These are phyloP conservation scores for Oxyria digyna DNA, from an alignment of 148 eudicot species.

Conservation along the genomic window DNA sequence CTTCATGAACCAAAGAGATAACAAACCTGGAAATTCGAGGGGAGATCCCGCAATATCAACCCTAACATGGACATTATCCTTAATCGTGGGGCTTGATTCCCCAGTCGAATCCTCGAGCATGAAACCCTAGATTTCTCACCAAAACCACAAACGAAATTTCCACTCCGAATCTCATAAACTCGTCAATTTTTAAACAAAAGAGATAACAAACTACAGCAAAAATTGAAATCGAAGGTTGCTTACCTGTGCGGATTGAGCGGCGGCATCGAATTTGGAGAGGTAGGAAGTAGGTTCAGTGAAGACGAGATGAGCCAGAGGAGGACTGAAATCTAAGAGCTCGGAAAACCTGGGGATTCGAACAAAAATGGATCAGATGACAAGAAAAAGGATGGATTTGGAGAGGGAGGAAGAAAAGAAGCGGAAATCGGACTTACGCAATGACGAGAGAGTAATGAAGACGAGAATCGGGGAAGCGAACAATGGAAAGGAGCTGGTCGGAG, in stretches of 20 bases:
- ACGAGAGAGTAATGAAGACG: conserved; percentile 83
- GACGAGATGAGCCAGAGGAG: conserved; percentile 35
- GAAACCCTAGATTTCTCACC: conserved; percentile 23
- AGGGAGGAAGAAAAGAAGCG: background rate
- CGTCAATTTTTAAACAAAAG: background rate
- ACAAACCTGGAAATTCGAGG: conserved; percentile 62
- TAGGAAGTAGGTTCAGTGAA: conserved; percentile 36
- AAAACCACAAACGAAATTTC: background rate
- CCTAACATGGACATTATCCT: conserved; percentile 72
- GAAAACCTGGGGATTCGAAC: conserved; percentile 40
- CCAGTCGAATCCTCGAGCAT: conserved; percentile 29
- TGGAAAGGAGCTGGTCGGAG: conserved; percentile 44
- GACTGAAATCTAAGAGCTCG: conserved; percentile 53
- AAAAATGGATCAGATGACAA: background rate
- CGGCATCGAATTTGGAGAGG: conserved; percentile 49
- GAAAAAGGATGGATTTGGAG: background rate
- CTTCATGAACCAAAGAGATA: background rate
- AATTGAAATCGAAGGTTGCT: background rate
- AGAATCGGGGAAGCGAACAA: conserved; percentile 51
- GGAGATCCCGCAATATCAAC: conserved; percentile 62
- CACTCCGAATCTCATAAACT: background rate
- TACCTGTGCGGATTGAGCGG: conserved; percentile 75
- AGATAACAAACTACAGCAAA: background rate
- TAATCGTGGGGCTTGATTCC: conserved; percentile 32
- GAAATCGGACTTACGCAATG: conserved; percentile 41